Evolutionary conservation across 352 stramenopile genomes (phyloP).

Genomic region (Globisporangium ultimum): DNA sequence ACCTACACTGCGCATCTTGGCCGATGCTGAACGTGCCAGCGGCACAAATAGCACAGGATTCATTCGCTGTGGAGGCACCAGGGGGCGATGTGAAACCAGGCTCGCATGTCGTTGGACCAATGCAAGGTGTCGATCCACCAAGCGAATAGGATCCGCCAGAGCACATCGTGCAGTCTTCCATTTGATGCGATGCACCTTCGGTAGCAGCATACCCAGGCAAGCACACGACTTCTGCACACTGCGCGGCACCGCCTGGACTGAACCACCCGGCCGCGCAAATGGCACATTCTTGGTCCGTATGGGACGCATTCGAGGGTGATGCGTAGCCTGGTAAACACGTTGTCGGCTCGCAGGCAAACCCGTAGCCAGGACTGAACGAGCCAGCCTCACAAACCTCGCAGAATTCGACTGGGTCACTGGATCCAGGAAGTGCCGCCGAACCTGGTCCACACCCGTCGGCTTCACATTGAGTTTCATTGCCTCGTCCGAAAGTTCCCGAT

Average conservation of each 20-base stretch:
- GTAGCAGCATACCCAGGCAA: constrained; percentile 24
- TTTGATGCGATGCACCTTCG: constrained; percentile 24
- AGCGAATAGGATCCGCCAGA: constrained; percentile 28
- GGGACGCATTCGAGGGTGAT: constrained; percentile 22
- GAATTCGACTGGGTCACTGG: constrained; percentile 25
- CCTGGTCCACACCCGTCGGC: constrained; percentile 27
- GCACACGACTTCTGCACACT: constrained; percentile 30
- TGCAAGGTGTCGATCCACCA: constrained; percentile 25
- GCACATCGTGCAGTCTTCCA: constrained; percentile 31
- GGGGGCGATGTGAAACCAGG: constrained; percentile 27
- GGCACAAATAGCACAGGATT: constrained; percentile 29
- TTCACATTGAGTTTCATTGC: constrained; percentile 34
- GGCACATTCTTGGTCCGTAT: constrained; percentile 23
- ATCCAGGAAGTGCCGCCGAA: constrained; percentile 19
- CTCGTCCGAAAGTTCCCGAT: constrained; percentile 24
- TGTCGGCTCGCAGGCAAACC: constrained; percentile 23
- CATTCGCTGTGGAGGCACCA: constrained; percentile 25
- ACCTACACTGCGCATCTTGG: constrained; percentile 20
- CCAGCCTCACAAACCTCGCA: constrained; percentile 31
- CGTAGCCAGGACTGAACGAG: constrained; percentile 28
- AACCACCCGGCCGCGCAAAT: constrained; percentile 28
- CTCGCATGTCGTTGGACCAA: constrained; percentile 27
- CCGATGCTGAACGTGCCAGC: constrained; percentile 28
- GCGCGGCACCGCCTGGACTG: constrained; percentile 21
- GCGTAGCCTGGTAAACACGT: constrained; percentile 22